These are phyloP conservation scores for Mollisia scopiformis DNA, from an alignment of 2,329 filamentous ascomycete genomes.

Conservation along the genomic window DNA sequence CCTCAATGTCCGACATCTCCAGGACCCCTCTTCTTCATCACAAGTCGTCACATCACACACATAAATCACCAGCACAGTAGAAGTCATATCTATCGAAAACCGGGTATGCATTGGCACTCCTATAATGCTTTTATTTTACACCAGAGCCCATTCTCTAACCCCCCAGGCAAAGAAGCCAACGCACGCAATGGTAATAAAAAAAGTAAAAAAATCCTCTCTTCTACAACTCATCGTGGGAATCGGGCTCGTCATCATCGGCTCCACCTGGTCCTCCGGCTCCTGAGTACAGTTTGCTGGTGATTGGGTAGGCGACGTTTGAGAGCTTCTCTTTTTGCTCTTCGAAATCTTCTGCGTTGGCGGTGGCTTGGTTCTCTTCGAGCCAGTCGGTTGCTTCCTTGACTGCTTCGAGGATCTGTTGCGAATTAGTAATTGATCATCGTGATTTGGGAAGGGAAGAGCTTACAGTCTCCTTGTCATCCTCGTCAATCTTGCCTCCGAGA, in stretches of 20 bases:
- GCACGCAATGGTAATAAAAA: background rate
- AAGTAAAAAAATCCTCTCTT: conserved; percentile 7
- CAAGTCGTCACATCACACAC: too few species aligned
- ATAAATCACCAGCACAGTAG: too few species aligned
- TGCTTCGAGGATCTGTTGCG: conserved; percentile 78
- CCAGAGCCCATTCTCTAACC: background rate
- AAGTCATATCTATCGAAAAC: conserved; percentile 7
- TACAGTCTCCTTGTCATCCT: conserved; percentile 96
- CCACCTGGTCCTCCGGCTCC: conserved; percentile 65
- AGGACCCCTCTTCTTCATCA: too few species aligned
- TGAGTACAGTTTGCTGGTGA: conserved; percentile 95
- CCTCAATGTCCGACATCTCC: too few species aligned
- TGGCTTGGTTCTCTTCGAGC: conserved; percentile 92
- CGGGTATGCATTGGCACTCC: conserved; percentile 10
- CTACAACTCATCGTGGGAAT: conserved; percentile 80
- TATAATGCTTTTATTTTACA: conserved; percentile 7
- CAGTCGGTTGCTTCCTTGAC: conserved; percentile 97
- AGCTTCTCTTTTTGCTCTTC: conserved; percentile 99
- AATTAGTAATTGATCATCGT: conserved; percentile 13
- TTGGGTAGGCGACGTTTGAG: conserved; percentile 93
- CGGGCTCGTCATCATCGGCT: conserved; percentile 71
- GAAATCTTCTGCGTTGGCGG: conserved; percentile 89
- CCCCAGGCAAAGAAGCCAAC: background rate
- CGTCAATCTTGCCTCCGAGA: conserved; percentile 96
- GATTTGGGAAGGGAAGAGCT: conserved; percentile 38